Percentiles rank a stretch among this genome's conserved stretches.
phyloP scores from a whole-genome alignment of 441 rosid species.

The Pelargonium australe region DNA sequence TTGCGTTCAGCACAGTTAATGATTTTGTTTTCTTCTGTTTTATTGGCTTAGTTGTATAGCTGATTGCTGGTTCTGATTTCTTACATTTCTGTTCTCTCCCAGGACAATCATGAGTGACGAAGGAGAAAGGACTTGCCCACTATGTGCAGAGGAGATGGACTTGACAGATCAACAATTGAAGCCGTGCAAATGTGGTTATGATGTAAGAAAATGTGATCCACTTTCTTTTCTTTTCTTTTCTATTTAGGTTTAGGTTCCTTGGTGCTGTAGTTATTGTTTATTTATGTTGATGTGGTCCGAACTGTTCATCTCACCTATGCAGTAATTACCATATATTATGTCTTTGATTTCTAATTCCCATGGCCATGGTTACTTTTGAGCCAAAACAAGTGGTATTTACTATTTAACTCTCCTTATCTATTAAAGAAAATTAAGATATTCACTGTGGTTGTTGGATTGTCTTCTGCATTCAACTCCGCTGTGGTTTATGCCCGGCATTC shows the following conservation, averaged over 20 bases:
- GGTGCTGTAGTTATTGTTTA: too few relatives aligned
- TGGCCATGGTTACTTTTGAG: too few relatives aligned
- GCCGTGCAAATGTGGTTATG: constrained; percentile 96
- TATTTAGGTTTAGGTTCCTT: background rate
- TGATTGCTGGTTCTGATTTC: background rate
- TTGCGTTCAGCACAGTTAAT: background rate
- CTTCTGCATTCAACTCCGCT: background rate
- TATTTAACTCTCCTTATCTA: too few relatives aligned
- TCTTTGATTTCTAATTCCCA: too few relatives aligned
- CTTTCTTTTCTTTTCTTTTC: background rate
- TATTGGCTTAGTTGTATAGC: background rate
- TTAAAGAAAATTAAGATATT: background rate
- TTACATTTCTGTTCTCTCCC: constrained; percentile 2
- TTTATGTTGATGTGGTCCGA: too few relatives aligned
- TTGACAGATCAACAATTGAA: constrained; percentile 88
- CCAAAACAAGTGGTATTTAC: too few relatives aligned
- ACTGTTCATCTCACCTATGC: too few relatives aligned
- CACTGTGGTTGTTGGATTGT: background rate
- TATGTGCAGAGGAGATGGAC: constrained; percentile 94
- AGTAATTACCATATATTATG: too few relatives aligned
- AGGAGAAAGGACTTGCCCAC: constrained; percentile 88
- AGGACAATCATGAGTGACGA: constrained; percentile 71
- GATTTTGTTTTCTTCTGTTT: background rate
- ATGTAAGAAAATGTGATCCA: constrained; percentile 33
- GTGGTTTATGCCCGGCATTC: background rate